phyloP scores from a whole-genome alignment of 2,329 filamentous ascomycete genomes.

The Elsinoe batatas region DNA sequence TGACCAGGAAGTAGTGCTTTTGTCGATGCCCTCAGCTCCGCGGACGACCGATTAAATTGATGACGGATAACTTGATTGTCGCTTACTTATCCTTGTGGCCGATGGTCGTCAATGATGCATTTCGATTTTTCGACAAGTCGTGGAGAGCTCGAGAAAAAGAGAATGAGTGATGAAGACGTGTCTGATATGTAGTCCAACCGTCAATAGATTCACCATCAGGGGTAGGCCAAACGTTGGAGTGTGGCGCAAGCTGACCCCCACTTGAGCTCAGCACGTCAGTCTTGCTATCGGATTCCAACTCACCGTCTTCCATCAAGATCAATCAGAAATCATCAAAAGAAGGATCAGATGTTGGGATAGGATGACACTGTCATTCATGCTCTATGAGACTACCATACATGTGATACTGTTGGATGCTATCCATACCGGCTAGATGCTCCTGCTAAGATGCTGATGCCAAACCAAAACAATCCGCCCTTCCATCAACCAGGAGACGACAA shows the following conservation, averaged over 20 bases:
- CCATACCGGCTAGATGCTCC: conserved; percentile 11
- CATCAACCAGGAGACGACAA: background rate
- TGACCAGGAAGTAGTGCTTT: background rate
- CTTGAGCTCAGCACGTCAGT: background rate
- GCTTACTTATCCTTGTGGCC: too few relatives aligned
- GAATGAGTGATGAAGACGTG: too few relatives aligned
- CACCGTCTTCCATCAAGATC: background rate
- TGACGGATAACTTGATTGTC: too few relatives aligned
- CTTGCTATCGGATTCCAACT: background rate
- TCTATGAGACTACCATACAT: conserved; percentile 11
- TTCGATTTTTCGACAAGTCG: too few relatives aligned
- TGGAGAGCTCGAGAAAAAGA: too few relatives aligned
- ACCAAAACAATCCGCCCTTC: background rate
- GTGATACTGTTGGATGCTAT: conserved; percentile 13
- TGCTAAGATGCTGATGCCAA: conserved; percentile 6
- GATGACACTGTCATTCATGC: conserved; percentile 11
- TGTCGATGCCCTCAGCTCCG: too few relatives aligned
- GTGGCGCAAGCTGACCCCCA: background rate
- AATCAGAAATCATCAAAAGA: background rate
- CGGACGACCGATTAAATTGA: too few relatives aligned
- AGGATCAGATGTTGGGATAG: background rate
- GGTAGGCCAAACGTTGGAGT: background rate
- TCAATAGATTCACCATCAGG: background rate
- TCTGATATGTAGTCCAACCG: too few relatives aligned
- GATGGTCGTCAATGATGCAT: too few relatives aligned